Conservation (phyloP, 78 protist species). For the Dictyostelium purpureum region DNA sequence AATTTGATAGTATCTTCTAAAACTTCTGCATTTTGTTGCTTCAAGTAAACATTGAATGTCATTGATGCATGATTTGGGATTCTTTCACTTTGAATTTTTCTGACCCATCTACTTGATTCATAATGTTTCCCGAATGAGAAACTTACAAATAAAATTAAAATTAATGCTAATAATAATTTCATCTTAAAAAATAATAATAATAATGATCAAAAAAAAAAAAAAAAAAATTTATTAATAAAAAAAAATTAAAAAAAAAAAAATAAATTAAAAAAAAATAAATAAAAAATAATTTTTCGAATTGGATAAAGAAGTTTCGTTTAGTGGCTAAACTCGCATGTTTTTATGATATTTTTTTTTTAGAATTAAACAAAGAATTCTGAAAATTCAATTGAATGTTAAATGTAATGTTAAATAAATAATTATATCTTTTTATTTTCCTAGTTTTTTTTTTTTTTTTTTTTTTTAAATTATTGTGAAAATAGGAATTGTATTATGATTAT, state of each 20-base stretch:
- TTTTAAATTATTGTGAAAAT: background rate
- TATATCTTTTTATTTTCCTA: background rate
- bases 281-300: too few species aligned
- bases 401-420: too few species aligned
- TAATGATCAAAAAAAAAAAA: background rate
- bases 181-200: background rate
- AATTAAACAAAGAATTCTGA: too few species aligned
- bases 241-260: too few species aligned
- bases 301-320: background rate
- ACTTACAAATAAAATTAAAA: background rate
- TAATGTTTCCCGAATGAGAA: background rate
- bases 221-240: too few species aligned
- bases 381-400: too few species aligned
- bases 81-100: background rate
- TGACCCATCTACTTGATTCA: background rate
- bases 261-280: too few species aligned
- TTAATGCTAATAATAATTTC: background rate
- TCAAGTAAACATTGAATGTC: conserved; percentile 13
- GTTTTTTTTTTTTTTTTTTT: background rate
- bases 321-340: too few species aligned
- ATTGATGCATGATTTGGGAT: background rate
- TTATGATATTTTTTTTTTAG: background rate
- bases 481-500: background rate
- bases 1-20: conserved; percentile 11
- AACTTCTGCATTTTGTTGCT: conserved; percentile 29